Base-by-base conservation (phyloP, 345 rosid genomes). In the Capsella bursapastoris region DNA sequence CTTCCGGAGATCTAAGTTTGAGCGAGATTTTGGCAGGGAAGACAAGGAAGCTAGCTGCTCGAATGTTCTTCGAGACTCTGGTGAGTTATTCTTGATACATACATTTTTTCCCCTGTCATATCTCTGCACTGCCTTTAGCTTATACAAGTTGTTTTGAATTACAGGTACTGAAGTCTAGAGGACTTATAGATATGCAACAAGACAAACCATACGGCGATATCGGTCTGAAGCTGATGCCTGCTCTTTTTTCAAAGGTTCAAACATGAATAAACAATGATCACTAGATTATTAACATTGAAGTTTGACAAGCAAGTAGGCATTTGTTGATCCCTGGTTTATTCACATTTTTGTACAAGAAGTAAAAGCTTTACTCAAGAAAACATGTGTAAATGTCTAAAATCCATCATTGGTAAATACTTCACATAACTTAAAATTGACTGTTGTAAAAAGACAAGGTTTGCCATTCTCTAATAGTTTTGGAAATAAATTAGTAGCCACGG, bases 41-140 rank as follows among this genome's bases (percentile, higher is more conserved):
- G 84, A 82, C 80, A 32, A 86, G 93, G 75, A 89, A 82, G 74
- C 11, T 87, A 28, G 84, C 92, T 65, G 93, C 97, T 77, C 85
- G 97, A 60, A 92, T 95, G 99, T 95, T 95, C 76, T 95, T 59
- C 32, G 94, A 95, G 77, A 90, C 87, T 10, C 79, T 92, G 87
- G 96, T 92, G 81, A 81, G 68, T 60, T 51, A 67, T 64, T n/a
- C 15, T 56, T 44, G 6, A 31, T 43, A 48, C 62, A 8, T 35
- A 15, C 7, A 29, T 10, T 11, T 4, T 8, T 2, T 15, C 7
- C 12, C 2, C 34, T 35, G 5, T 34, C 5, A 34, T 18, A 12
- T 38, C 8, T 41, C 16, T 53, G 53, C 15, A 32, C 25, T 68
- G 57, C 34, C 49, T 64, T 7, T n/a, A 50, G 18, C 34, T 55